phyloP scores from a whole-genome alignment of 2,329 filamentous ascomycete genomes.

The Diaporthe citriasiana region DNA sequence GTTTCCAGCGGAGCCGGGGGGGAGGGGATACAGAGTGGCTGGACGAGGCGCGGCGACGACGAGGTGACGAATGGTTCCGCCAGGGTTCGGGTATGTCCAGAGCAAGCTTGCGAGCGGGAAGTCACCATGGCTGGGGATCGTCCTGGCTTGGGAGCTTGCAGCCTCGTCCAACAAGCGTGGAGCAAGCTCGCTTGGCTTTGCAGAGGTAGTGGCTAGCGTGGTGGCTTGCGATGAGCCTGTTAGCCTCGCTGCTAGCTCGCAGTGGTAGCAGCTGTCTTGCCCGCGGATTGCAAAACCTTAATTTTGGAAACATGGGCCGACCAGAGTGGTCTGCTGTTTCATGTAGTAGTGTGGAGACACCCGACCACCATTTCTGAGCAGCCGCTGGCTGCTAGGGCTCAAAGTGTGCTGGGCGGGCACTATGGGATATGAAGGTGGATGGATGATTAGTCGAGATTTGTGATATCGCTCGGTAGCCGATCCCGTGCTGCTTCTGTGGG shows the following conservation, averaged over 20 bases:
- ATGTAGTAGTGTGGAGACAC: constrained; percentile 30
- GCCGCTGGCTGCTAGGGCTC: constrained; percentile 13
- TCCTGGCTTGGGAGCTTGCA: constrained; percentile 17
- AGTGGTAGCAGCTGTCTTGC: constrained; percentile 21
- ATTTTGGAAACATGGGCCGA: constrained; percentile 34
- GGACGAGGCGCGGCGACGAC: background rate
- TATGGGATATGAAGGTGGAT: constrained; percentile 18
- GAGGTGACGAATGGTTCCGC: constrained; percentile 23
- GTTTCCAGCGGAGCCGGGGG: constrained; percentile 7
- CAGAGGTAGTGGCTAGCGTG: constrained; percentile 16
- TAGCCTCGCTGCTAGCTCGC: constrained; percentile 8
- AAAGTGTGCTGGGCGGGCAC: background rate
- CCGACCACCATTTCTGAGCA: constrained; percentile 16
- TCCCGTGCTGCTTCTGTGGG: background rate
- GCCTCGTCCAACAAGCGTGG: constrained; percentile 16
- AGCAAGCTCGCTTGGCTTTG: constrained; percentile 28
- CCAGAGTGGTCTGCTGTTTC: constrained; percentile 33
- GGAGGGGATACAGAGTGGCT: constrained; percentile 1
- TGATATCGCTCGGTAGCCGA: background rate
- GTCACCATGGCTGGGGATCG: constrained; percentile 11
- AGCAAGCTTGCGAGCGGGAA: constrained; percentile 19
- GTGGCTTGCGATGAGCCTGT: constrained; percentile 24
- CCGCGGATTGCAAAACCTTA: constrained; percentile 25
- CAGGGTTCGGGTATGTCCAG: constrained; percentile 1
- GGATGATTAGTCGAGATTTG: constrained; percentile 22